Evolutionary conservation across 108 stramenopile genomes (phyloP).

Genomic region (Epithemia pelagica): DNA sequence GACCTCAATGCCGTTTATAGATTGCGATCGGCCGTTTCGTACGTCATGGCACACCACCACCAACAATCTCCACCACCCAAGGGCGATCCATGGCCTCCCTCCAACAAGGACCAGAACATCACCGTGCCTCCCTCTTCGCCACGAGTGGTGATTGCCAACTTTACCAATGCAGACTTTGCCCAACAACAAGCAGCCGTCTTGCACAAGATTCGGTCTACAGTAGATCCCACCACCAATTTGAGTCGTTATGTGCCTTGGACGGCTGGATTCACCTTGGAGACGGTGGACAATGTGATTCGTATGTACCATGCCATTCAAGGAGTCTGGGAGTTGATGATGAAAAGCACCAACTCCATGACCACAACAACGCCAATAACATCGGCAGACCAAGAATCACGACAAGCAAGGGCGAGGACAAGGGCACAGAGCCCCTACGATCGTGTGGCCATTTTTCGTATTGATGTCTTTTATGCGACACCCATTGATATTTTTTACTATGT

Average conservation of each 20-base stretch:
- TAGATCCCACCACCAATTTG: constrained; percentile 9
- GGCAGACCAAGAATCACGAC: too few species aligned
- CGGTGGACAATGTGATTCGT: neutral
- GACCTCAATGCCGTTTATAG: constrained; percentile 27
- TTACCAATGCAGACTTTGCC: constrained; percentile 19
- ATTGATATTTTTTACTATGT: constrained; percentile 28
- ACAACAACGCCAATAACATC: constrained; percentile 5
- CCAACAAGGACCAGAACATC: neutral
- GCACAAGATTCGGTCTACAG: constrained; percentile 24
- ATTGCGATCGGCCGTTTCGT: constrained; percentile 22
- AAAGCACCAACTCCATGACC: too few species aligned
- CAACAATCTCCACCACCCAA: too few species aligned
- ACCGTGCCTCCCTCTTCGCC: neutral
- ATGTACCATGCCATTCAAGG: neutral
- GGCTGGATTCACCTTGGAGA: neutral
- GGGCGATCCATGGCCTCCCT: too few species aligned
- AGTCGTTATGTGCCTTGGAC: constrained; percentile 30
- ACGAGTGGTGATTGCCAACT: constrained; percentile 1
- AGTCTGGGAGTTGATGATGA: neutral
- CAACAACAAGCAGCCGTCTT: constrained; percentile 25
- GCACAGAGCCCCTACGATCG: too few species aligned
- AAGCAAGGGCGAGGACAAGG: too few species aligned
- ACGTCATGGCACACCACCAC: neutral
- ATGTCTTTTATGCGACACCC: constrained; percentile 38
- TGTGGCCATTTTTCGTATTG: constrained; percentile 43